Evolutionary conservation across 345 rosid genomes (phyloP).

Genomic region (Reutealis trisperma): DNA sequence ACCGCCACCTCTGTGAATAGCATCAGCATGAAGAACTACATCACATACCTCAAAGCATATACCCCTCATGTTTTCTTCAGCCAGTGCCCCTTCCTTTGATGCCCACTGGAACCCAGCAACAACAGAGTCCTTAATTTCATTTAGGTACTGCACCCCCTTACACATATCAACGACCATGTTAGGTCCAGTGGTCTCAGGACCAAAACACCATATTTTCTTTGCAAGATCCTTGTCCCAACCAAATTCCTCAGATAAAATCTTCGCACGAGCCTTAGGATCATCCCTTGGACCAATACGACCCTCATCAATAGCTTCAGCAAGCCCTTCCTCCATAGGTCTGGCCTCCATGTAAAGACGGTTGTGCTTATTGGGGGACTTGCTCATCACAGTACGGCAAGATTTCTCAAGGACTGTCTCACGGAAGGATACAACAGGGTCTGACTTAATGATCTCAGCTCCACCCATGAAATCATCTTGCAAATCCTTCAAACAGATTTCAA

Average conservation of each 20-base stretch:
- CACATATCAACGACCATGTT: slow-evolving; percentile 91
- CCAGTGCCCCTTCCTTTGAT: slow-evolving; percentile 74
- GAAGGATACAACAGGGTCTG: slow-evolving; percentile 80
- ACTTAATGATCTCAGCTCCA: slow-evolving; percentile 71
- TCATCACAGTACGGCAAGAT: slow-evolving; percentile 55
- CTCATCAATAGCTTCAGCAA: slow-evolving; percentile 80
- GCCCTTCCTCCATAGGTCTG: slow-evolving; percentile 75
- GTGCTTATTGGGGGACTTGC: slow-evolving; percentile 74
- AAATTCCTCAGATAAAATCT: slow-evolving; percentile 73
- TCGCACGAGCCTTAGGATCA: slow-evolving; percentile 71
- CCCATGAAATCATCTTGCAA: slow-evolving; percentile 82
- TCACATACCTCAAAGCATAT: slow-evolving; percentile 84
- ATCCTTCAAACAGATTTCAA: slow-evolving; percentile 83
- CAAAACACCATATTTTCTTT: slow-evolving; percentile 87
- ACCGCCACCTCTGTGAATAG: slow-evolving; percentile 91
- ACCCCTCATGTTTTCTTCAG: slow-evolving; percentile 85
- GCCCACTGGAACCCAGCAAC: slow-evolving; percentile 96
- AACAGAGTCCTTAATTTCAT: slow-evolving; percentile 86
- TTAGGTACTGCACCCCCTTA: slow-evolving; percentile 86
- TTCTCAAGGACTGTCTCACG: slow-evolving; percentile 74
- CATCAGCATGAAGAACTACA: slow-evolving; percentile 83
- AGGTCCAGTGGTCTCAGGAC: slow-evolving; percentile 83
- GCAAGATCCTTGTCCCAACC: slow-evolving; percentile 91
- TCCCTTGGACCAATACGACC: slow-evolving; percentile 85
- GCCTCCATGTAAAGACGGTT: slow-evolving; percentile 91